These are phyloP conservation scores for Geranium incanum DNA, from an alignment of 441 rosid genomes.

Conservation along the genomic window DNA sequence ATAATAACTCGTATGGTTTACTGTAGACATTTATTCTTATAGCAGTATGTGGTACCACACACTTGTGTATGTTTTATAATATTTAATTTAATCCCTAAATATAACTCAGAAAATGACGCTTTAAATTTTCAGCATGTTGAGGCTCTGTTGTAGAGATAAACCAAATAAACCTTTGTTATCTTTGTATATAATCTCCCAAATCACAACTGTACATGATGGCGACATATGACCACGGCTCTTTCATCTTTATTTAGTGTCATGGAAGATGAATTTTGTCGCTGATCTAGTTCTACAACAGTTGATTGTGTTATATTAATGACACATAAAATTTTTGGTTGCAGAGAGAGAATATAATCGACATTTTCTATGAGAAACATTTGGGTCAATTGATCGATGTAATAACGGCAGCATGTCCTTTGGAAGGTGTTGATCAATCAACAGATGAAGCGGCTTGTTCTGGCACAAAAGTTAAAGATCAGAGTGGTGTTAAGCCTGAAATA, in stretches of 20 bases:
- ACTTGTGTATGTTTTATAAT: too few species aligned
- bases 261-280: slow-evolving; percentile 18
- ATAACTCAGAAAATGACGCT: too few species aligned
- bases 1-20: too few species aligned
- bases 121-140: too few species aligned
- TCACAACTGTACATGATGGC: too few species aligned
- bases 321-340: slow-evolving; percentile 32
- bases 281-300: slow-evolving; percentile 17
- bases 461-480: slow-evolving; percentile 38
- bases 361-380: slow-evolving; percentile 94
- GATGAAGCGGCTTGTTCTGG: slow-evolving; percentile 40
- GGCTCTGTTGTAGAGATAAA: too few species aligned
- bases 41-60: too few species aligned
- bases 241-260: slow-evolving; percentile 4
- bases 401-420: slow-evolving; percentile 58
- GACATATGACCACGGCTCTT: too few species aligned
- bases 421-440: slow-evolving; percentile 30
- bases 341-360: slow-evolving; percentile 83
- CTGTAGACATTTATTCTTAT: too few species aligned
- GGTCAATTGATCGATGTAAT: slow-evolving; percentile 82
- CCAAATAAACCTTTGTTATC: too few species aligned
- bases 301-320: slow-evolving; percentile 18
- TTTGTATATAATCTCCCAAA: too few species aligned
- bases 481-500: slow-evolving; percentile 71
- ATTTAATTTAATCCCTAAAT: too few species aligned